phyloP scores from a whole-genome alignment of 306 rosid species.

The Glycine tomentella region DNA sequence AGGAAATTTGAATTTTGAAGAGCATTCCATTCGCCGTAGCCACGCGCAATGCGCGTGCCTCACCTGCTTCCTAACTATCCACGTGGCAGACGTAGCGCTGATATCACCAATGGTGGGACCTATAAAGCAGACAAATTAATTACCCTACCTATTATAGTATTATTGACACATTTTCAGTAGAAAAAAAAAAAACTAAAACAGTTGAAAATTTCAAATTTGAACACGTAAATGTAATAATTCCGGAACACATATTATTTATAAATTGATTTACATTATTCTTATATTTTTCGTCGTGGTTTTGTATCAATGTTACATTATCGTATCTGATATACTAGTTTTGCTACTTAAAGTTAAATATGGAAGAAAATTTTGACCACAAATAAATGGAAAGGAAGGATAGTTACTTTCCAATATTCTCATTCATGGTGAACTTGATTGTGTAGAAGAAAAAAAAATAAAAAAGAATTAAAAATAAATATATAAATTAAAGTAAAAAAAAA shows the following conservation, averaged over 20 bases:
- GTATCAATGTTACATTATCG: background rate
- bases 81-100: slow-evolving; percentile 45
- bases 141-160: background rate
- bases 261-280: too few species aligned
- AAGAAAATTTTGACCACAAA: background rate
- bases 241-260: too few species aligned
- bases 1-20: slow-evolving; percentile 55
- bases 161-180: background rate
- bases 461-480: too few species aligned
- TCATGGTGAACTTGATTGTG: background rate
- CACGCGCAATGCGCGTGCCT: slow-evolving; percentile 20
- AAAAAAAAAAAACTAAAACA: too few species aligned
- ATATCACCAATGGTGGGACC: slow-evolving; percentile 31
- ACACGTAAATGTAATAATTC: too few species aligned
- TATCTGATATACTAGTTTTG: too few species aligned
- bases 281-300: too few species aligned
- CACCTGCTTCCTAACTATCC: background rate
- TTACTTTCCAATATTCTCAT: background rate
- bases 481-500: too few species aligned
- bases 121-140: slow-evolving; percentile 7
- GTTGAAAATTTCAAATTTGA: too few species aligned
- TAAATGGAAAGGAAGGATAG: background rate
- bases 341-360: background rate
- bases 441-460: too few species aligned
- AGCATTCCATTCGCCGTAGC: background rate